Percentiles rank a stretch among this genome's conserved stretches.
Evolutionary conservation across 148 eudicot species (phyloP).

Genomic region (Cornus controversa): DNA sequence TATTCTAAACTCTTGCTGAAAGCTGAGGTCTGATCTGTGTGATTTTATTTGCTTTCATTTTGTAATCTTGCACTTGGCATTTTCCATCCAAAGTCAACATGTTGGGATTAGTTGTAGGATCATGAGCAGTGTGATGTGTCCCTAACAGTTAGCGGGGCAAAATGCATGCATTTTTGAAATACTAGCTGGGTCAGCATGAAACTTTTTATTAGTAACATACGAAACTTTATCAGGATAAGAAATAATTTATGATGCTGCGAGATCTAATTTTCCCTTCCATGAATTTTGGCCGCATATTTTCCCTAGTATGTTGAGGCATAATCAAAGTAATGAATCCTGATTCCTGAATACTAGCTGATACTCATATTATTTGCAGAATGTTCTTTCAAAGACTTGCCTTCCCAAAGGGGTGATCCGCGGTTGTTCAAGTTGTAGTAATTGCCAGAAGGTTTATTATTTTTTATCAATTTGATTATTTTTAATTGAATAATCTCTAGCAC

Average conservation of each 20-base stretch:
- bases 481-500: conserved; percentile 1
- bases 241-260: not conserved
- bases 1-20: not conserved
- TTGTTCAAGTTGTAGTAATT: conserved; percentile 47
- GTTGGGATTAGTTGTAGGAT: not conserved
- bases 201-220: too few relatives aligned
- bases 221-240: not conserved
- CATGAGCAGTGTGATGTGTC: not conserved
- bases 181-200: not conserved
- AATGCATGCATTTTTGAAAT: not conserved
- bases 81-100: not conserved
- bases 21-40: not conserved
- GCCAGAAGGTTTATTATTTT: conserved; percentile 52
- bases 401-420: conserved; percentile 70
- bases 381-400: conserved; percentile 29
- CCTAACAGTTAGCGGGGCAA: not conserved
- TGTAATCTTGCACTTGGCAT: not conserved
- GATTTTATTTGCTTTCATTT: too few relatives aligned
- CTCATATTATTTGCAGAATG: conserved; percentile 18
- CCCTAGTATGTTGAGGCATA: not conserved
- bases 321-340: not conserved
- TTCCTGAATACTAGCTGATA: not conserved
- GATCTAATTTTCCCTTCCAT: conserved; percentile 1
- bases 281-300: not conserved
- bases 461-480: not conserved